Conservation (phyloP, 2,329 filamentous ascomycete genomes). For the Colletotrichum sidae region DNA sequence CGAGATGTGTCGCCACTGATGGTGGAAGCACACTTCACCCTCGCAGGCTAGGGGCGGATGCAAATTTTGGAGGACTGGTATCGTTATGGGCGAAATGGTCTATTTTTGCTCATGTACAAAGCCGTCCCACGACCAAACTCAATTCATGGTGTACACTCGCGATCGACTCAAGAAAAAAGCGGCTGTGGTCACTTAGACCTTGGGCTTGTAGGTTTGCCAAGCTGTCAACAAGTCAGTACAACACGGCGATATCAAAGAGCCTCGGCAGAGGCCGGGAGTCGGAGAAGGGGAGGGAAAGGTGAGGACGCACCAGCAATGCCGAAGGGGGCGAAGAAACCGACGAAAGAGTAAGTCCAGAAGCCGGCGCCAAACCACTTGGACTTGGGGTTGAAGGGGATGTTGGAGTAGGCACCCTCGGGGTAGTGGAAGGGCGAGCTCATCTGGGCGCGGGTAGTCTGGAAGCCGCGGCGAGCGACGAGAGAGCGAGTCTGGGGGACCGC, state of each 20-base stretch:
- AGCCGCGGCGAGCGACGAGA: conserved; percentile 87
- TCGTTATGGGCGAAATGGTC: conserved; percentile 42
- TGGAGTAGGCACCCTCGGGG: conserved; percentile 92
- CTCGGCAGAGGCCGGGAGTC: conserved; percentile 3
- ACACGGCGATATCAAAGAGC: not conserved
- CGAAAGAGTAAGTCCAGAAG: conserved; percentile 80
- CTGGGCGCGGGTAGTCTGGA: conserved; percentile 89
- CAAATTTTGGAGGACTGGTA: not conserved
- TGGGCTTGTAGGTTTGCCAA: conserved; percentile 63
- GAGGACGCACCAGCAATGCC: conserved; percentile 68
- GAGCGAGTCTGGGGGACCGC: conserved; percentile 71
- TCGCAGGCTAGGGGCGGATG: too few relatives aligned
- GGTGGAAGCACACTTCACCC: too few relatives aligned
- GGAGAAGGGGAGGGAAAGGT: conserved; percentile 38
- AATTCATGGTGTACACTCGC: conserved; percentile 37
- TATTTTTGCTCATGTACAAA: conserved; percentile 49
- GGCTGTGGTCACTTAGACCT: conserved; percentile 46
- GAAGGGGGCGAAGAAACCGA: conserved; percentile 72
- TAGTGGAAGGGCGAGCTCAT: conserved; percentile 97
- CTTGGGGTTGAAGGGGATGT: conserved; percentile 97
- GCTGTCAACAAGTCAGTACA: conserved; percentile 50
- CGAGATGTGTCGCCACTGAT: too few relatives aligned
- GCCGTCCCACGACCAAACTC: conserved; percentile 41
- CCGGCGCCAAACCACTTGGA: conserved; percentile 84
- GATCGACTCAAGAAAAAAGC: conserved; percentile 31